Evolutionary conservation across 768 basidiomycete species (phyloP).

Genomic region (Sarcomyxa edulis): DNA sequence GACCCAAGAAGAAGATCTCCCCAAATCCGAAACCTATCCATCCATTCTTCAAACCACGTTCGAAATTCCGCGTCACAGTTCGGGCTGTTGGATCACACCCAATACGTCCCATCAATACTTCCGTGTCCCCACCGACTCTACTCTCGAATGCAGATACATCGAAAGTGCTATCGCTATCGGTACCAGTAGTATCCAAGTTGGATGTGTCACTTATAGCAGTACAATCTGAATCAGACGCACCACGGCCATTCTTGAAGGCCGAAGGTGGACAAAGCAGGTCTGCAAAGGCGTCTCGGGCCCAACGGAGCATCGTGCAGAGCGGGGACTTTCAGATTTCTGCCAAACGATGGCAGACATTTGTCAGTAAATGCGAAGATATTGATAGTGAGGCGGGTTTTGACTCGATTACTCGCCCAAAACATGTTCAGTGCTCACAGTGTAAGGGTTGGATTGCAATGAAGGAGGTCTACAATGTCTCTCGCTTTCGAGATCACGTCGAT

Average conservation of each 20-base stretch:
- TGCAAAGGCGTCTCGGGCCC: neutral
- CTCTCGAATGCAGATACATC: neutral
- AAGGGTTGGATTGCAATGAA: constrained; percentile 8
- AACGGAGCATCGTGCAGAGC: neutral
- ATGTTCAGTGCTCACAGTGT: constrained; percentile 12
- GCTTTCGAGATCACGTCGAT: constrained; percentile 10
- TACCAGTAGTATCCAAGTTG: neutral
- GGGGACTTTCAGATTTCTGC: neutral
- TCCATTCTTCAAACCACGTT: too few species aligned
- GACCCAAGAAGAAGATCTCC: too few species aligned
- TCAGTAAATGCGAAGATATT: constrained; percentile 7
- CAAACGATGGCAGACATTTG: constrained; percentile 1
- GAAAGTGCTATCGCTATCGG: constrained; percentile 1
- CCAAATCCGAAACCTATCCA: too few species aligned
- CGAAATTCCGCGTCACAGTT: too few species aligned
- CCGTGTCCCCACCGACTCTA: too few species aligned
- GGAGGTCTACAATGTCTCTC: constrained; percentile 7
- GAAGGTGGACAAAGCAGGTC: neutral
- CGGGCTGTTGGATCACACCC: too few species aligned
- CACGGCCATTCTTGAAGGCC: neutral
- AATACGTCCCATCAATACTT: too few species aligned
- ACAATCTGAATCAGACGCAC: neutral
- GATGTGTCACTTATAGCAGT: neutral
- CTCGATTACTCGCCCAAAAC: neutral
- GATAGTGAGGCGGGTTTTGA: neutral